Evolutionary conservation across 2,329 filamentous ascomycete genomes (phyloP).

Genomic region (Aspergillus tamarii): DNA sequence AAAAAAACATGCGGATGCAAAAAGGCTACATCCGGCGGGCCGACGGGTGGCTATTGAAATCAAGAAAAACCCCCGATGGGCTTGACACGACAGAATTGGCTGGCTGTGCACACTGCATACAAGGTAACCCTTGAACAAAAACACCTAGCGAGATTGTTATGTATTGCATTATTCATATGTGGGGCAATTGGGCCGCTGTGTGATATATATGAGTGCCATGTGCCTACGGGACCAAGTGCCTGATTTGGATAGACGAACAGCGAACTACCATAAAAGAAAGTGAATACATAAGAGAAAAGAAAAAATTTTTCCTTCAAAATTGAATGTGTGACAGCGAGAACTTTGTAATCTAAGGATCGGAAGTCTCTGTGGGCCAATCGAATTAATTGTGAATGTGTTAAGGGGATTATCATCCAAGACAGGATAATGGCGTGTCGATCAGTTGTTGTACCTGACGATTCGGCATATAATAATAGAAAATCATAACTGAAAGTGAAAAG

Average conservation of each 20-base stretch:
- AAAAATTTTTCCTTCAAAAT: not conserved
- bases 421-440: constrained; percentile 10
- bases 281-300: not conserved
- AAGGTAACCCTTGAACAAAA: not conserved
- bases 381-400: not conserved
- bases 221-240: not conserved
- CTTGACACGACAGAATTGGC: not conserved
- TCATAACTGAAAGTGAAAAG: constrained; percentile 11
- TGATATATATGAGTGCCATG: not conserved
- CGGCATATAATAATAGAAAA: constrained; percentile 2
- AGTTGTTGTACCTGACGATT: constrained; percentile 7
- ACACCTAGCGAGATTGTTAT: not conserved
- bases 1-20: constrained; percentile 18
- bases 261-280: not conserved
- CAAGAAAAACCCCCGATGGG: constrained; percentile 5
- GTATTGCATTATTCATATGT: not conserved
- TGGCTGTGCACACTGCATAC: not conserved
- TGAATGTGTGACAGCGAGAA: not conserved
- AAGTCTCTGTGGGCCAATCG: not conserved
- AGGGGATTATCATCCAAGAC: not conserved
- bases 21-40: constrained; percentile 23
- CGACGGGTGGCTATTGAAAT: constrained; percentile 14
- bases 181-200: not conserved
- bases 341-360: not conserved
- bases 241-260: not conserved